These are phyloP conservation scores for Kwoniella europaea DNA, from an alignment of 768 basidiomycete genomes.

Conservation along the genomic window DNA sequence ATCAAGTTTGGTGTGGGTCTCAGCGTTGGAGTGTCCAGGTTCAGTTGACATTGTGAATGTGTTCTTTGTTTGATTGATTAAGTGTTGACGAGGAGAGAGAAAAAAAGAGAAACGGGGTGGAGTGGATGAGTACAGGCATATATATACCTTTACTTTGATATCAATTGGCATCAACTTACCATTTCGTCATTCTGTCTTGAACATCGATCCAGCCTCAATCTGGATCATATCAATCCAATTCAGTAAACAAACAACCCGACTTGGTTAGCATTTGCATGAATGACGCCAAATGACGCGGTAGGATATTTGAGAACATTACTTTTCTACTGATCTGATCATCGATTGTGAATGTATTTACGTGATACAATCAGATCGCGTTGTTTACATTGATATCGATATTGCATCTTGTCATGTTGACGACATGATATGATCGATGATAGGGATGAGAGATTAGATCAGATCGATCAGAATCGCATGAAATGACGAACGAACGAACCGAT, in stretches of 20 bases:
- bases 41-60: slow-evolving; percentile 34
- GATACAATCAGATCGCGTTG: neutral
- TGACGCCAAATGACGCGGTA: neutral
- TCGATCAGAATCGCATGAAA: neutral
- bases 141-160: neutral
- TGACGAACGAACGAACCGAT: neutral
- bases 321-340: neutral
- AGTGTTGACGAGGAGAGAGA: neutral
- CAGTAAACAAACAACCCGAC: neutral
- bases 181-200: neutral
- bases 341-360: neutral
- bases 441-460: neutral
- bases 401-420: neutral
- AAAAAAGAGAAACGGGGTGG: neutral
- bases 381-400: neutral
- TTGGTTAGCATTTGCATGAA: neutral
- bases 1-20: slow-evolving; percentile 41
- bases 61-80: neutral
- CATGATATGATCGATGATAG: neutral
- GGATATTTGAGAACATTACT: neutral
- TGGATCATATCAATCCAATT: neutral
- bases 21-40: slow-evolving; percentile 44
- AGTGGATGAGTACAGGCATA: neutral
- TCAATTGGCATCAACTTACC: neutral
- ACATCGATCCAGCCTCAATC: neutral